Evolutionary conservation across 768 basidiomycete genomes (phyloP).

Genomic region (Asterophora parasitica): DNA sequence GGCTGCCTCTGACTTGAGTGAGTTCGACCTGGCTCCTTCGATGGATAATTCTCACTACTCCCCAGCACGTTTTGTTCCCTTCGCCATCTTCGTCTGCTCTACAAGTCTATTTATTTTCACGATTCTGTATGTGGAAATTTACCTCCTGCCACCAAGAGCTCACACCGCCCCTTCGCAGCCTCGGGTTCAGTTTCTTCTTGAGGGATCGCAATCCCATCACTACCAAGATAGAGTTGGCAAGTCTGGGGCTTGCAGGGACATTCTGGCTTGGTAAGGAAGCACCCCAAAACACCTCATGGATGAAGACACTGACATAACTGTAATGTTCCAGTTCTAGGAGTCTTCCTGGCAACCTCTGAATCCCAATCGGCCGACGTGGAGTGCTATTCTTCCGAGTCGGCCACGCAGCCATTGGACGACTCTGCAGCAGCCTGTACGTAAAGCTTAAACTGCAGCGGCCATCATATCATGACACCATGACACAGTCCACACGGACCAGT

Average conservation of each 20-base stretch:
- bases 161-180: conserved; percentile 31
- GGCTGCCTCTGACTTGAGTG: conserved; percentile 79
- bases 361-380: conserved; percentile 78
- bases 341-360: conserved; percentile 68
- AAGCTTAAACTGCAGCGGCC: not conserved
- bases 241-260: conserved; percentile 63
- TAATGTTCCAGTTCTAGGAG: conserved; percentile 58
- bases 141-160: not conserved
- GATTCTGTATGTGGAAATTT: conserved; percentile 48
- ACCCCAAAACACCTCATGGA: conserved; percentile 1
- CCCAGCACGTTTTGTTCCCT: conserved; percentile 81
- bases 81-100: conserved; percentile 76
- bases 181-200: conserved; percentile 60
- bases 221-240: conserved; percentile 70
- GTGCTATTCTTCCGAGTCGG: conserved; percentile 58
- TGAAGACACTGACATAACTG: conserved; percentile 1
- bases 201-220: conserved; percentile 72
- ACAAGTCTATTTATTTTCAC: conserved; percentile 65
- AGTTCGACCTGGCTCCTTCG: conserved; percentile 11
- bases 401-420: conserved; percentile 48
- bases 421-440: conserved; percentile 61
- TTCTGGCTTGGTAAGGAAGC: conserved; percentile 72
- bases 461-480: conserved; percentile 10
- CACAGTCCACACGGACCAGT: conserved; percentile 78
- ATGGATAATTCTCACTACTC: conserved; percentile 1